These are phyloP conservation scores for Flagelloscypha sp. DNA, from an alignment of 768 basidiomycete genomes.

Conservation along the genomic window DNA sequence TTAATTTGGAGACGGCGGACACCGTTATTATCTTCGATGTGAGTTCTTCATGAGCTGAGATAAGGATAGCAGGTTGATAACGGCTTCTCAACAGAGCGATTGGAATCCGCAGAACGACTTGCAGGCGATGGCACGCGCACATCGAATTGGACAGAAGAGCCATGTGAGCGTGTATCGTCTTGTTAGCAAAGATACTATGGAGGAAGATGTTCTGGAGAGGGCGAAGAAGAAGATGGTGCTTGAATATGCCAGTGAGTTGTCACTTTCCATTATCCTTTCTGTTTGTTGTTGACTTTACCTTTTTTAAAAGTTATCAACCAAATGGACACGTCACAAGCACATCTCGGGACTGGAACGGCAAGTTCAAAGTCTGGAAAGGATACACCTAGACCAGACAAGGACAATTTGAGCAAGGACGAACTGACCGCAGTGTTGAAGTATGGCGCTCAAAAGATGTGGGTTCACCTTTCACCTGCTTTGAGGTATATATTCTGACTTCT, in stretches of 20 bases:
- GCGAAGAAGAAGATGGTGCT: conserved; percentile 99
- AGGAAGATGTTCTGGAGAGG: conserved; percentile 95
- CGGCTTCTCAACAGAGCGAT: conserved; percentile 56
- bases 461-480: conserved; percentile 11
- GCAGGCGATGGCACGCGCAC: conserved; percentile 98
- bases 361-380: conserved; percentile 74
- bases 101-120: conserved; percentile 99
- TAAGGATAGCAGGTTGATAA: conserved; percentile 8
- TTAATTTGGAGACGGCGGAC: conserved; percentile 97
- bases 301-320: conserved; percentile 87
- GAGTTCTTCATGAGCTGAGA: conserved; percentile 25
- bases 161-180: conserved; percentile 98
- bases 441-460: conserved; percentile 94
- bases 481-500: conserved; percentile 10
- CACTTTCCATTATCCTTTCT: conserved; percentile 1
- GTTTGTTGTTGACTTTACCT: conserved; percentile 8
- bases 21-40: conserved; percentile 99
- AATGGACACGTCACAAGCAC: conserved; percentile 98
- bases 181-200: conserved; percentile 98
- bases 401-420: conserved; percentile 93
- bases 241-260: conserved; percentile 91
- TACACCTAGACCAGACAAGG: conserved; percentile 62
- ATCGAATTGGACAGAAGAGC: conserved; percentile 97
- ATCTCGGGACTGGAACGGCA: too few species aligned
- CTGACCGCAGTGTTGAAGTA: conserved; percentile 96